Conservation (phyloP, 2,329 filamentous ascomycete species). For the Colletotrichum magnum region DNA sequence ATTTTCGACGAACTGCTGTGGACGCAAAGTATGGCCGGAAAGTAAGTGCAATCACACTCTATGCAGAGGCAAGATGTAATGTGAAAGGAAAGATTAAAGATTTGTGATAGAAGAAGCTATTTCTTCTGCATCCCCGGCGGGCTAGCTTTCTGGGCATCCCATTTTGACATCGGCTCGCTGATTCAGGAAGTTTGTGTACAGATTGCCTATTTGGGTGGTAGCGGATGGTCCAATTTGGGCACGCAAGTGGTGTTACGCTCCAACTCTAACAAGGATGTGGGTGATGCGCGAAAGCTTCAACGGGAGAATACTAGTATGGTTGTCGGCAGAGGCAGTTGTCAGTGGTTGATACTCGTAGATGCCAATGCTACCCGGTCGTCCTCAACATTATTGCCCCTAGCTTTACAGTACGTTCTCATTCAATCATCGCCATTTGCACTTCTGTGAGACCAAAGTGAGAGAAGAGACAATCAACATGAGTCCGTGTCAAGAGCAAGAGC, state of each 20-base stretch:
- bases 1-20: conserved; percentile 9
- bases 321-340: not conserved
- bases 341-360: not conserved
- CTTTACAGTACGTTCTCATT: too few species aligned
- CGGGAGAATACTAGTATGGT: not conserved
- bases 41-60: too few species aligned
- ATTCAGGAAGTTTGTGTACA: conserved; percentile 21
- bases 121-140: not conserved
- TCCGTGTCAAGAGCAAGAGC: conserved; percentile 38
- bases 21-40: too few species aligned
- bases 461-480: conserved; percentile 18
- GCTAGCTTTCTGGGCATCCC: not conserved
- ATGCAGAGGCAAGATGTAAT: too few species aligned
- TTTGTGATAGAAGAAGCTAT: not conserved
- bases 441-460: not conserved
- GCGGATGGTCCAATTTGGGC: not conserved
- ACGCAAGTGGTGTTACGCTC: not conserved
- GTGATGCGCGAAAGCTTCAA: not conserved
- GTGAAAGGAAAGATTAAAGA: not conserved
- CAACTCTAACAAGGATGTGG: too few species aligned
- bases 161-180: not conserved
- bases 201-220: not conserved
- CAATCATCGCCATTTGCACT: not conserved
- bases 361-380: not conserved
- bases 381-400: not conserved